Conservation (phyloP, 768 basidiomycete genomes). For the Pulveroboletus sp. region DNA sequence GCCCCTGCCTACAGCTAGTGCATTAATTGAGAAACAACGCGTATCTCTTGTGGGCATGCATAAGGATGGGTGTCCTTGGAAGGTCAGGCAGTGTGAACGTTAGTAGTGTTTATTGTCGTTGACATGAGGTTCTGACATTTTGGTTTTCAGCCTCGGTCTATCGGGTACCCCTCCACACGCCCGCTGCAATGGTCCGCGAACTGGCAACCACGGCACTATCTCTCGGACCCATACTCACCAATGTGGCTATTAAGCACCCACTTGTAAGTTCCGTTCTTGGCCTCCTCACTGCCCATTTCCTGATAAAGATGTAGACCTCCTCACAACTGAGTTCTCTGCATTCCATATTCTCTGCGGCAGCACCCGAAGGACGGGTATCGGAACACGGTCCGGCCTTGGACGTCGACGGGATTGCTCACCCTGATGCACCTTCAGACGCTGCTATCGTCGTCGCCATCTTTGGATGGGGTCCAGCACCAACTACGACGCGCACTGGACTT, state of each 20-base stretch:
- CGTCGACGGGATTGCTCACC: constrained; percentile 7
- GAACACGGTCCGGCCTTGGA: constrained; percentile 21
- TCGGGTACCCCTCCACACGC: constrained; percentile 66
- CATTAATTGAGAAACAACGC: constrained; percentile 71
- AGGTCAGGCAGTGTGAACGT: constrained; percentile 76
- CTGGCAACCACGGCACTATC: constrained; percentile 51
- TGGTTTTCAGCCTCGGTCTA: constrained; percentile 55
- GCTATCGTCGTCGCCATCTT: constrained; percentile 44
- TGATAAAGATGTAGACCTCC: constrained; percentile 42
- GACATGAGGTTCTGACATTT: constrained; percentile 1
- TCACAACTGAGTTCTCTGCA: constrained; percentile 52
- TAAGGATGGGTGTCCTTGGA: constrained; percentile 84
- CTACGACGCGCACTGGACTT: constrained; percentile 13
- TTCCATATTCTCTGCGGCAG: constrained; percentile 37
- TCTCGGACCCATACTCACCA: constrained; percentile 49
- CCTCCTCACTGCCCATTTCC: neutral
- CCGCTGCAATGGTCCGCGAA: constrained; percentile 55
- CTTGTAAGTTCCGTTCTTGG: constrained; percentile 43
- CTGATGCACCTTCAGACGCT: constrained; percentile 31
- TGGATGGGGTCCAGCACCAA: constrained; percentile 42
- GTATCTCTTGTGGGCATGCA: constrained; percentile 61
- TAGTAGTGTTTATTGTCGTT: constrained; percentile 20
- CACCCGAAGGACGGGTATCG: constrained; percentile 25
- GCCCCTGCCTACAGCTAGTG: constrained; percentile 43
- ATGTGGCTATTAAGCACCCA: constrained; percentile 64